Evolutionary conservation across 164 flowering plant species (phyloP), one percentile per base, ranked within the genome.

Genomic region (Hamamelis virginiana): DNA sequence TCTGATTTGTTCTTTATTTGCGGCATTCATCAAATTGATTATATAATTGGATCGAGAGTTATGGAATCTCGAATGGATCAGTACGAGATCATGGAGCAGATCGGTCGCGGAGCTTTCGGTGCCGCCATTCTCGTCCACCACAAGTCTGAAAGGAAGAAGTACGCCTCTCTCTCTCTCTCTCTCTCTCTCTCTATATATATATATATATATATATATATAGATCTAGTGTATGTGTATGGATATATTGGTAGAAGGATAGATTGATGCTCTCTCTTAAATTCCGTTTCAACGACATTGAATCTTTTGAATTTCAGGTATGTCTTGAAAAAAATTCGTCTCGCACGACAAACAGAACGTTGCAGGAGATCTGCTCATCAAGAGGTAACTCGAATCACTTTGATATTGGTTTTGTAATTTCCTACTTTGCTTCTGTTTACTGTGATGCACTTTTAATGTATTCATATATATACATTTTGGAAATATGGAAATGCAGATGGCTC

Each of bases 81-180:
- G 69, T 94, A 94, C 66, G 98, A 94, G 88, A 79, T 94, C 74
- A 91, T 94, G 98, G 98, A 94, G 85, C 98, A 91, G 88, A 89
- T 94, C 80, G 98, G 98, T 1, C 88, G 97, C 12, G 98, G 98
- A 0, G 98, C 98, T 16, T 94, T 94, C 61, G 98, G 98, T 10
- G 98, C 98, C 1, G 97, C 98, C 59, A 94, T 94, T 79, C 91
- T 92, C 41, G 98, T 94, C 14, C 78, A 86, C 71, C 97, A 94
- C 89, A 92, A 85, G 72, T 53, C 78, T 43, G 97, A 95, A 80
- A 95, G 76, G 86, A 88, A 90, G 82, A 95, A 91, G 98, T 94
- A 76, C 0, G 70, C 16, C 26, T 45, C 59, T 51, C 44, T 64
- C 15, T 48, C 8, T 44, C 26, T 45, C 59, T 51, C 44, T 64